A percentile compares a stretch with the other conserved stretches of the same genome.
Conservation (phyloP, 768 basidiomycete genomes). For the Calocybe cyanea region DNA sequence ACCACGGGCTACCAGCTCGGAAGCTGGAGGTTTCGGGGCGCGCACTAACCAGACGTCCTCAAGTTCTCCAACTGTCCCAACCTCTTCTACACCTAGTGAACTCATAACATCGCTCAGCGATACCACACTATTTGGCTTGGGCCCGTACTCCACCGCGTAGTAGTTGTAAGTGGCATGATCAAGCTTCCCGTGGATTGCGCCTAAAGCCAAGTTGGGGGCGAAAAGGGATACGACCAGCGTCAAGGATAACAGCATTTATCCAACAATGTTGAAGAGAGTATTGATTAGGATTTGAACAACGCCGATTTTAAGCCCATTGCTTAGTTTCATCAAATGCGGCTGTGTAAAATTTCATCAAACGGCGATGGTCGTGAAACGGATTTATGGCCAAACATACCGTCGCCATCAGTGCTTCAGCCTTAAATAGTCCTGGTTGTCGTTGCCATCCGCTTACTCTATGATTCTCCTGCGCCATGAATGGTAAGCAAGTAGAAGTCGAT, state of each 20-base stretch:
- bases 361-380: conserved; percentile 11
- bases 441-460: no score
- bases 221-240: conserved; percentile 30
- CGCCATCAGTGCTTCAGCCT: neutral
- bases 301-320: conserved; percentile 6
- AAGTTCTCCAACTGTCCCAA: conserved; percentile 86
- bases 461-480: no score
- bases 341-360: conserved; percentile 8
- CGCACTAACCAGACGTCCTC: conserved; percentile 81
- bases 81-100: conserved; percentile 73
- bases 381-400: neutral
- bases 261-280: conserved; percentile 14
- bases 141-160: conserved; percentile 72
- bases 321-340: conserved; percentile 8
- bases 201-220: conserved; percentile 23
- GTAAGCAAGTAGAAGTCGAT: no score
- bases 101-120: conserved; percentile 57
- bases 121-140: conserved; percentile 34
- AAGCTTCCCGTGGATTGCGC: conserved; percentile 42
- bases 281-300: neutral
- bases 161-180: conserved; percentile 70
- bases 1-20: conserved; percentile 25
- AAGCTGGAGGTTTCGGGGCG: conserved; percentile 32
- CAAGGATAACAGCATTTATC: conserved; percentile 27
- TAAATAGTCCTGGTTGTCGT: no score